Evolutionary conservation across 2,329 filamentous ascomycete genomes (phyloP), one percentile per base, ranked within the genome.

Genomic region (Dothistroma septosporum): DNA sequence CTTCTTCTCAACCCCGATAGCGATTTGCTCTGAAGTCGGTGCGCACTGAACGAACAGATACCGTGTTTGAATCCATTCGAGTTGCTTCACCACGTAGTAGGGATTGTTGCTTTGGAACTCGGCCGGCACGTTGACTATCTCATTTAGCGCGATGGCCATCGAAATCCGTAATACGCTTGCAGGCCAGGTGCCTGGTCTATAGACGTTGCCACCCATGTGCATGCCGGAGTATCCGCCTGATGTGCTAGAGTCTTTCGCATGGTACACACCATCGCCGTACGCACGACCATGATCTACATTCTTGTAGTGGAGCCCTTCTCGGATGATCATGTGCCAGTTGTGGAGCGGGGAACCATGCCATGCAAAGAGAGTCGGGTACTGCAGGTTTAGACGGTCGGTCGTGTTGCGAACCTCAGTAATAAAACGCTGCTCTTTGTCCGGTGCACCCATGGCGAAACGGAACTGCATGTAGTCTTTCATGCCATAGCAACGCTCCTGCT

Each of bases 251-350:
- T 85, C 64, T 11, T 77, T 77, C 46, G 89, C 87, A 72, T 95
- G 87, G 70, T 97, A 97, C 1, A 95, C 88, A 0, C 92, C 92
- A 70, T 96, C 61, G 0, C 92, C 92, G 69, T 66, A 91, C 1
- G 87, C 79, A 62, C 92, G 85, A 0, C 92, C 92, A 72, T 93
- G 76, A 0, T 72, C 47, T 0, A 78, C 75, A 0, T 83, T 74
- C 4, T 85, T 83, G 75, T 87, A 96, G 72, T 96, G 85, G 6
- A 97, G 78, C 0, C 92, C 92, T 61, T 88, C 85, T 33, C 92
- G 85, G 64, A 96, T 85, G 68, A 97, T 96, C 68, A 87, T 89
- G 74, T 97, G 92, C 92, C 92, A 96, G 69, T 96, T 96, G 2
- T 74, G 66, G 2, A 96, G 65, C 0, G 77, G 73, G 69, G 90